Conservation (phyloP, 768 basidiomycete species). For the Amanita exitialis region DNA sequence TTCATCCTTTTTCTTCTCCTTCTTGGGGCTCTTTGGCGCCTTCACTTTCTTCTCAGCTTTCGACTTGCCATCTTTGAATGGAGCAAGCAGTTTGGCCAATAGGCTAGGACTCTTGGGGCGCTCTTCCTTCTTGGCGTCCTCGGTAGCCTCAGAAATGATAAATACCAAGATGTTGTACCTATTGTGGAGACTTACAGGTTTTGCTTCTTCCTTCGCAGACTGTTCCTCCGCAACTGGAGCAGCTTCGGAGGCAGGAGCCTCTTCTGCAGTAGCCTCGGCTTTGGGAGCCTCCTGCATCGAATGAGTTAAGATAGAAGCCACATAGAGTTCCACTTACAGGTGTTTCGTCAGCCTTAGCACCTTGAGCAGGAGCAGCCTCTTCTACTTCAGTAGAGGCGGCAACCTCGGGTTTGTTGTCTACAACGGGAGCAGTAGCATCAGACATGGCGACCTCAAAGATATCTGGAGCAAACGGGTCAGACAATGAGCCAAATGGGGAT, state of each 20-base stretch:
- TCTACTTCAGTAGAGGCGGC: slow-evolving; percentile 28
- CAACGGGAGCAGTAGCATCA: slow-evolving; percentile 33
- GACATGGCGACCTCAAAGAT: slow-evolving; percentile 66
- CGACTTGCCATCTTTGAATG: slow-evolving; percentile 65
- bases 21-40: slow-evolving; percentile 69
- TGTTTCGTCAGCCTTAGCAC: slow-evolving; percentile 28
- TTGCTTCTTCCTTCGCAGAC: slow-evolving; percentile 28
- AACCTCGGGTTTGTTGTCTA: slow-evolving; percentile 21
- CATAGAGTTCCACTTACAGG: slow-evolving; percentile 11
- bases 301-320: not conserved
- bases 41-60: slow-evolving; percentile 53
- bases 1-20: slow-evolving; percentile 76
- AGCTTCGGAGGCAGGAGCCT: slow-evolving; percentile 13
- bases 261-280: slow-evolving; percentile 14
- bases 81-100: slow-evolving; percentile 68
- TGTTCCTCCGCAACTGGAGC: slow-evolving; percentile 21
- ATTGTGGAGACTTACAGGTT: slow-evolving; percentile 23
- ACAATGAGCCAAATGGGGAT: slow-evolving; percentile 12
- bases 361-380: slow-evolving; percentile 47
- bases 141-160: slow-evolving; percentile 28
- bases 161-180: slow-evolving; percentile 6
- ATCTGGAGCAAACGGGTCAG: slow-evolving; percentile 25
- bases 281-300: slow-evolving; percentile 7
- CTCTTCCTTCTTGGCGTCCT: slow-evolving; percentile 64
- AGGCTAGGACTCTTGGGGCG: slow-evolving; percentile 73